These are phyloP conservation scores for Penicillium sclerotiorum DNA, from an alignment of 2,329 filamentous ascomycete species.

Conservation along the genomic window DNA sequence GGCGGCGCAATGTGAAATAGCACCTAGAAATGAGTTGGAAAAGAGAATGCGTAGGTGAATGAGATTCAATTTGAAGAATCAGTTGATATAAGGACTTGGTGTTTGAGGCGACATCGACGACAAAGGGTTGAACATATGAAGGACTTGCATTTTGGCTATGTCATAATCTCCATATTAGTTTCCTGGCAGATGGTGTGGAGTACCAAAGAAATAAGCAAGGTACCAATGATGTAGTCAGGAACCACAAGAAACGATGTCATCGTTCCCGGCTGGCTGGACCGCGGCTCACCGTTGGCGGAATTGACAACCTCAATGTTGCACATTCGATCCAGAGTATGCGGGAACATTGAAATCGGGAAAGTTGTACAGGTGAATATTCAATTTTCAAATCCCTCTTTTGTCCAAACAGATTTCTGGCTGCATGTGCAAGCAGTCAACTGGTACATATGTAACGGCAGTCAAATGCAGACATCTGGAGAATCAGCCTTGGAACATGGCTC, in stretches of 20 bases:
- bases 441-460: too few relatives aligned
- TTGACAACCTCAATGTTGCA: too few relatives aligned
- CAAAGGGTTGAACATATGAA: neutral
- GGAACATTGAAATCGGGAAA: too few relatives aligned
- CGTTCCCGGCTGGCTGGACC: neutral
- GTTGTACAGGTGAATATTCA: too few relatives aligned
- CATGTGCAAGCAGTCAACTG: too few relatives aligned
- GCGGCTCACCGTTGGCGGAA: neutral
- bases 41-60: neutral
- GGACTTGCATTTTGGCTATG: neutral
- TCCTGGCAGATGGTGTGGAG: too few relatives aligned
- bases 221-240: slow-evolving; percentile 10
- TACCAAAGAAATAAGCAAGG: slow-evolving; percentile 1
- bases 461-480: too few relatives aligned
- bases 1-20: neutral
- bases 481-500: too few relatives aligned
- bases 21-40: neutral
- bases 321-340: too few relatives aligned
- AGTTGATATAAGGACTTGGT: neutral
- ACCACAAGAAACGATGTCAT: slow-evolving; percentile 19
- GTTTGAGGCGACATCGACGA: neutral
- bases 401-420: too few relatives aligned
- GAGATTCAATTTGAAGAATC: neutral
- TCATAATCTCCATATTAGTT: slow-evolving; percentile 8
- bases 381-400: too few relatives aligned